Evolutionary conservation across 768 basidiomycete species (phyloP).

Genomic region (Pleurotus salmoneostramineus): DNA sequence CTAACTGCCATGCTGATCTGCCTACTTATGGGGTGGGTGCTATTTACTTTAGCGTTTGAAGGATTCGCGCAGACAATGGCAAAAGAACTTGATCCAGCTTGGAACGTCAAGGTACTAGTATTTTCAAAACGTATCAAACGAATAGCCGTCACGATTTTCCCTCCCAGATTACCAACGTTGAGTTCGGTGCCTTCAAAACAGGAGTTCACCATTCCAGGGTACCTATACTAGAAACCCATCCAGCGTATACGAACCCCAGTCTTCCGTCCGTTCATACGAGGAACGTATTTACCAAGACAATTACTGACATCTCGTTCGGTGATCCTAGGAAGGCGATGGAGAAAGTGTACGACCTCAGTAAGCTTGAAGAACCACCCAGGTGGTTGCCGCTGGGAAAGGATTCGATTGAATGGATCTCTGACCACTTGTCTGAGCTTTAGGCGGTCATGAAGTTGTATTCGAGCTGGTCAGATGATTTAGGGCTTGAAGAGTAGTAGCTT

Average conservation of each 20-base stretch:
- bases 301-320: not conserved
- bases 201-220: not conserved
- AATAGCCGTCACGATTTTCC: not conserved
- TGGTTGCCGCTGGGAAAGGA: constrained; percentile 3
- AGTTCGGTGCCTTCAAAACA: not conserved
- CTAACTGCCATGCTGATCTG: too few relatives aligned
- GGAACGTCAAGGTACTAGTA: constrained; percentile 25
- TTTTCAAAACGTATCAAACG: not conserved
- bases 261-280: not conserved
- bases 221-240: not conserved
- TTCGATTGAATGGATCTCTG: not conserved
- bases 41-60: constrained; percentile 22
- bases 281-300: not conserved
- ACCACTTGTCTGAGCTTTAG: not conserved
- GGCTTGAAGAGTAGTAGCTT: not conserved
- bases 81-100: constrained; percentile 26
- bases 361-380: not conserved
- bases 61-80: constrained; percentile 22
- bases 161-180: not conserved
- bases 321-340: not conserved
- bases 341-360: not conserved
- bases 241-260: constrained; percentile 1
- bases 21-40: not conserved
- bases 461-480: constrained; percentile 3
- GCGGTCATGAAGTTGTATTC: not conserved